Conservation (phyloP, 176 grass and related monocot species). For the Saccharum officinarum region DNA sequence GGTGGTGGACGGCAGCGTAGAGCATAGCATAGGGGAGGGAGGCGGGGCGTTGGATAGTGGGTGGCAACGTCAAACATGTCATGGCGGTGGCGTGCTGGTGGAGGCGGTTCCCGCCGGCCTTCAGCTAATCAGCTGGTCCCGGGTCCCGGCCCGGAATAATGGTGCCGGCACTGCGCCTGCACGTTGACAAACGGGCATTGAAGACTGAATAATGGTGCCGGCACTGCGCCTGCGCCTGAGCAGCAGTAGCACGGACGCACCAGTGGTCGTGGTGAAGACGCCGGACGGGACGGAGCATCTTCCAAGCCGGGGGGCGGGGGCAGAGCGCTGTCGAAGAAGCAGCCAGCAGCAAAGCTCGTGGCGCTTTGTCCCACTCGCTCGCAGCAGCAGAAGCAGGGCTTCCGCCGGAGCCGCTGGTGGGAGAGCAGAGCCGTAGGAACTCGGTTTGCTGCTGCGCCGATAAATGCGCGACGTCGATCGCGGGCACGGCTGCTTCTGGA, state of each 20-base stretch:
- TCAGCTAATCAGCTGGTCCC: not conserved
- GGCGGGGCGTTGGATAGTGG: not conserved
- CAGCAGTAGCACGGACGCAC: not conserved
- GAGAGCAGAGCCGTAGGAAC: slow-evolving; percentile 22
- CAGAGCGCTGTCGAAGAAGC: no score
- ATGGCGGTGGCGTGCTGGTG: not conserved
- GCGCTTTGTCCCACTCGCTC: not conserved
- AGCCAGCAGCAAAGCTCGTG: no score
- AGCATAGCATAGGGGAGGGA: not conserved
- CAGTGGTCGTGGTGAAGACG: not conserved
- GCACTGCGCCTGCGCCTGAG: no score
- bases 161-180: not conserved
- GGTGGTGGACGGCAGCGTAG: slow-evolving; percentile 15
- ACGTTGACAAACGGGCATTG: not conserved
- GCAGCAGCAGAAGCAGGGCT: not conserved
- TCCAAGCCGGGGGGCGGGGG: not conserved
- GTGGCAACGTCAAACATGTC: slow-evolving; percentile 20
- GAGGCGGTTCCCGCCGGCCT: not conserved
- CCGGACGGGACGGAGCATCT: not conserved
- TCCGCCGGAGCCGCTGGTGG: not conserved
- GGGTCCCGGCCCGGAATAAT: no score
- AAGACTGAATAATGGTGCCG: no score
- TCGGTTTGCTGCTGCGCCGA: not conserved
- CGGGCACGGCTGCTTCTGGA: slow-evolving; percentile 22
- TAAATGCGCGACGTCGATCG: slow-evolving; percentile 40